Evolutionary conservation across 2,329 filamentous ascomycete species (phyloP).

Genomic region (Apiospora rasikravindrae): DNA sequence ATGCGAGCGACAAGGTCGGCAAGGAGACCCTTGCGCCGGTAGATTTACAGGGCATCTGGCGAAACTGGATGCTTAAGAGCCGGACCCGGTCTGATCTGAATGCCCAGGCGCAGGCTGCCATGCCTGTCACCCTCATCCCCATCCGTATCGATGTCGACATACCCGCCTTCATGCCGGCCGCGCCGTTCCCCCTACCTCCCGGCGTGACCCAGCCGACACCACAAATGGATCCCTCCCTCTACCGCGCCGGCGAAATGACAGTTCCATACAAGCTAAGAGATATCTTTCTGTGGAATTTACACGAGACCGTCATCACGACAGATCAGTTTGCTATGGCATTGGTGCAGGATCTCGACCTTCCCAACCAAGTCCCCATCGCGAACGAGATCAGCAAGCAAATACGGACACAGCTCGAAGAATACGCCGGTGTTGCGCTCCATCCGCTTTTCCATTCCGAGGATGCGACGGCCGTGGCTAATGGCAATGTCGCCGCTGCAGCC

Average conservation of each 20-base stretch:
- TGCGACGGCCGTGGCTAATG: conserved; percentile 30
- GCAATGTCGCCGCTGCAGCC: conserved; percentile 28
- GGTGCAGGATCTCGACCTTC: conserved; percentile 91
- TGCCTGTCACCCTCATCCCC: conserved; percentile 90
- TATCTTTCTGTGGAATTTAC: conserved; percentile 96
- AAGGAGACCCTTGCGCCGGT: conserved; percentile 83
- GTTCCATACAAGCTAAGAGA: conserved; percentile 90
- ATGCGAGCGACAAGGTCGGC: conserved; percentile 76
- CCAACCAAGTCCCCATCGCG: conserved; percentile 71
- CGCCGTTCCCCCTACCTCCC: conserved; percentile 68
- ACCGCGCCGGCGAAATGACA: conserved; percentile 78
- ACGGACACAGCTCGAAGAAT: conserved; percentile 92
- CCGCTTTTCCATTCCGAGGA: conserved; percentile 77
- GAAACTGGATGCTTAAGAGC: conserved; percentile 91
- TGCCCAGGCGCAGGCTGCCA: conserved; percentile 68
- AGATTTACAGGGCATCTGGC: conserved; percentile 86
- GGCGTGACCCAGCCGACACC: conserved; percentile 72
- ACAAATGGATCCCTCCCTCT: conserved; percentile 63
- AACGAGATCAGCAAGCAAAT: conserved; percentile 92
- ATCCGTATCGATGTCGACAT: conserved; percentile 97
- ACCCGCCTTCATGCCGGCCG: conserved; percentile 72
- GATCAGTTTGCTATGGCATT: conserved; percentile 93
- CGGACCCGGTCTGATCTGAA: conserved; percentile 63
- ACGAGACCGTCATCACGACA: conserved; percentile 91
- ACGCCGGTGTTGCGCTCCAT: conserved; percentile 91